Evolutionary conservation across 2,329 filamentous ascomycete genomes (phyloP), one percentile per base, ranked within the genome.

Genomic region (Colletotrichum sp.): DNA sequence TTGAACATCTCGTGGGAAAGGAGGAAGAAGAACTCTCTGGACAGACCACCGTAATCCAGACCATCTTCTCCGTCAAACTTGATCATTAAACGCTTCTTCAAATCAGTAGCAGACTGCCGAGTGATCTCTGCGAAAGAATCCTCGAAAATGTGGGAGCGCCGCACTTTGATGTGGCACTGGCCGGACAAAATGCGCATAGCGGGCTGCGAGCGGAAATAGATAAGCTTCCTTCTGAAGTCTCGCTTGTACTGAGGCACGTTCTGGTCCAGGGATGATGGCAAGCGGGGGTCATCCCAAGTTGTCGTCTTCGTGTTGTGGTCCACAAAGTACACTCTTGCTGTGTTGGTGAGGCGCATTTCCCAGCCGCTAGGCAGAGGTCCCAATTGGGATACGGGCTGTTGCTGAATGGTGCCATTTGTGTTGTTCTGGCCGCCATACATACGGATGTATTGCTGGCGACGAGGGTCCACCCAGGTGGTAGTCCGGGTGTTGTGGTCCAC

Each of bases 1-100:
- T 99, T 99, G 89, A 99, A 99, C 97, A 99, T 99, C 88, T 99
- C 97, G 87, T 99, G 97, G 18, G 96, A 99, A 71, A 99, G 92
- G 55, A 99, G 89, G 92, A 99, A 99, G 90, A 99, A 99, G 89
- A 99, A 99, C 86, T 99, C 97, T 91, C 96, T 92, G 43, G 97
- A 99, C 72, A 99, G 91, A 90, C 97, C 97, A 85, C 97, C 97
- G 82, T 99, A 99, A 86, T 99, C 97, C 77, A 99, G 88, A 86
- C 97, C 97, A 82, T 99, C 97, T 87, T 99, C 97, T 65, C 97
- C 97, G 80, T 99, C 97, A 80, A 99, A 99, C 87, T 99, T 99
- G 87, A 99, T 98, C 97, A 99, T 99, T 79, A 99, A 86, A 65
- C 97, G 93, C 88, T 99, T 99, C 93, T 99, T 99, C 78, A 99